Conservation (phyloP, 345 rosid genomes). For the Eucalyptus lansdowneana region DNA sequence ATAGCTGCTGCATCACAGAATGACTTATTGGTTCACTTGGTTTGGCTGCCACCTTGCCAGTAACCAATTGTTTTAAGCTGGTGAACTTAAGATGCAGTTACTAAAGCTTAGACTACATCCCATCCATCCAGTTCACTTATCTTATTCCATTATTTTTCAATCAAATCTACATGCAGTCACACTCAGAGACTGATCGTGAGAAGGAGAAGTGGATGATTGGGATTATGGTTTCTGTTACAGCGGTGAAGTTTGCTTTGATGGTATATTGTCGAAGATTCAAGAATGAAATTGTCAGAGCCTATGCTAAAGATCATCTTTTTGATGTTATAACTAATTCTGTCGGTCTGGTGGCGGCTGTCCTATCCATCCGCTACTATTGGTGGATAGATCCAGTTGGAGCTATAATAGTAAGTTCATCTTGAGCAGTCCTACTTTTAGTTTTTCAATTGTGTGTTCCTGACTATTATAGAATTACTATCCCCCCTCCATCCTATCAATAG, state of each 20-base stretch:
- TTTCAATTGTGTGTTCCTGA: not conserved
- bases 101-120: too few species aligned
- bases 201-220: slow-evolving; percentile 28
- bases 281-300: slow-evolving; percentile 17
- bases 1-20: too few species aligned
- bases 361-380: slow-evolving; percentile 14
- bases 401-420: not conserved
- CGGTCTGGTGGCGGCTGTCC: slow-evolving; percentile 13
- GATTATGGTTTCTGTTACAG: slow-evolving; percentile 18
- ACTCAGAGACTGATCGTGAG: not conserved
- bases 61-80: too few species aligned
- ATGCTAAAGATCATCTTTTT: slow-evolving; percentile 23
- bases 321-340: slow-evolving; percentile 18
- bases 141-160: not conserved
- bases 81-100: too few species aligned
- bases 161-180: not conserved
- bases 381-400: slow-evolving; percentile 26
- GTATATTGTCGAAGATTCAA: slow-evolving; percentile 20
- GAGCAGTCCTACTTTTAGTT: not conserved
- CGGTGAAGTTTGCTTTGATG: slow-evolving; percentile 20
- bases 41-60: too few species aligned
- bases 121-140: too few species aligned
- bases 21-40: too few species aligned
- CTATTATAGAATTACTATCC: not conserved
- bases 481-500: not conserved